Evolutionary conservation across 768 basidiomycete genomes (phyloP).

Genomic region (Pulveroboletus sp.): DNA sequence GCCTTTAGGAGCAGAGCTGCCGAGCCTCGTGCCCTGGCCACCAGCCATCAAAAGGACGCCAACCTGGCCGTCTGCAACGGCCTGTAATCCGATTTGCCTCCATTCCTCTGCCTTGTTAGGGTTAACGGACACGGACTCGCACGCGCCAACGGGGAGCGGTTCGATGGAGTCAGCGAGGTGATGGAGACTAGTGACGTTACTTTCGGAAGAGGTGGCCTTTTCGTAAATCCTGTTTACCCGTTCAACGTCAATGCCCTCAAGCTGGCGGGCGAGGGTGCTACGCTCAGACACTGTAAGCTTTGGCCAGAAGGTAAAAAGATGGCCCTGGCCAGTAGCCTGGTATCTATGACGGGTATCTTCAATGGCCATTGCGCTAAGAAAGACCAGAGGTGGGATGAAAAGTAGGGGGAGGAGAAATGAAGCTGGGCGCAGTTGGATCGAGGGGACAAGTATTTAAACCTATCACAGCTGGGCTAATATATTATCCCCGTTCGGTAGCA

Average conservation of each 20-base stretch:
- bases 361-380: conserved; percentile 42
- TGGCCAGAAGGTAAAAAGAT: conserved; percentile 86
- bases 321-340: conserved; percentile 77
- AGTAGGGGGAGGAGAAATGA: not conserved
- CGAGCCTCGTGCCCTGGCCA: conserved; percentile 93
- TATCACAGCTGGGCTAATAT: not conserved
- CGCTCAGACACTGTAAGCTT: conserved; percentile 63
- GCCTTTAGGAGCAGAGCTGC: conserved; percentile 90
- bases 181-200: conserved; percentile 38
- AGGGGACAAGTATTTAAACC: conserved; percentile 9
- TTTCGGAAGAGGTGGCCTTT: conserved; percentile 68
- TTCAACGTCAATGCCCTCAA: conserved; percentile 76
- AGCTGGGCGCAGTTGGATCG: not conserved
- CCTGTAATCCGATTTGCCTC: conserved; percentile 73
- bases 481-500: conserved; percentile 16
- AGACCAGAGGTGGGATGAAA: not conserved
- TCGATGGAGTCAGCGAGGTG: conserved; percentile 53
- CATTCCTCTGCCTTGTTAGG: conserved; percentile 63
- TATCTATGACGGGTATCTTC: conserved; percentile 60
- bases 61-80: conserved; percentile 77
- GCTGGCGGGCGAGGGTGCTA: conserved; percentile 59
- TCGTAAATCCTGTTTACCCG: conserved; percentile 88
- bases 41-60: conserved; percentile 98
- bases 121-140: conserved; percentile 54
- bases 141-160: conserved; percentile 75